Evolutionary conservation across 495 filamentous ascomycete genomes (phyloP).

Genomic region (Lepraria neglecta): DNA sequence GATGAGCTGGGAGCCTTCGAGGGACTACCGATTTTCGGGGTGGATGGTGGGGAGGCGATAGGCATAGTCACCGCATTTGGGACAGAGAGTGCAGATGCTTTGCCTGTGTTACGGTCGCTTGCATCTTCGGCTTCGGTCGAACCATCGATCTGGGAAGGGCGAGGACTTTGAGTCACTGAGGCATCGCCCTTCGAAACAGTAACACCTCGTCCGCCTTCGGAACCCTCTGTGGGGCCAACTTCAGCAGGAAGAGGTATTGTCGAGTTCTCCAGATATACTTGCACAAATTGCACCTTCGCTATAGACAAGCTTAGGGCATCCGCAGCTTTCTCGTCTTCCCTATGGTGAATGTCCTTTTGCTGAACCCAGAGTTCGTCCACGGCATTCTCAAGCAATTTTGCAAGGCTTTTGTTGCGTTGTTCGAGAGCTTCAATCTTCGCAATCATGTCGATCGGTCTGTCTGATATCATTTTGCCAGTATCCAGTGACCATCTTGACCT

Average conservation of each 20-base stretch:
- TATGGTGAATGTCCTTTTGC: slow-evolving; percentile 39
- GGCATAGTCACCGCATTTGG: neutral
- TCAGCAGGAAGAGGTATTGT: slow-evolving; percentile 49
- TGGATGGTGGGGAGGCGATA: slow-evolving; percentile 11
- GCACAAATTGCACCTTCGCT: slow-evolving; percentile 69
- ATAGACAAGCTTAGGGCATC: slow-evolving; percentile 59
- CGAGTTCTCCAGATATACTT: slow-evolving; percentile 65
- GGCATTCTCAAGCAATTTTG: slow-evolving; percentile 63
- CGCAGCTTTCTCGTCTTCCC: slow-evolving; percentile 31
- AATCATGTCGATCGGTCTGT: slow-evolving; percentile 25
- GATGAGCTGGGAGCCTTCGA: slow-evolving; percentile 7
- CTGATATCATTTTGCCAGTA: slow-evolving; percentile 26
- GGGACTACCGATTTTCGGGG: slow-evolving; percentile 22
- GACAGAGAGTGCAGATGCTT: neutral
- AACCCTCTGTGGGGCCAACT: slow-evolving; percentile 3
- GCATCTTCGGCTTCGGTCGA: slow-evolving; percentile 28
- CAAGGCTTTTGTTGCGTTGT: slow-evolving; percentile 65
- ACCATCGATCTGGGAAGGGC: slow-evolving; percentile 22
- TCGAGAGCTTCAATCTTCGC: slow-evolving; percentile 49
- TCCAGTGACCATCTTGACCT: slow-evolving; percentile 32
- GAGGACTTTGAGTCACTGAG: neutral
- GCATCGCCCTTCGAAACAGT: neutral
- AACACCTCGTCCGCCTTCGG: neutral
- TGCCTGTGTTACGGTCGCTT: slow-evolving; percentile 3
- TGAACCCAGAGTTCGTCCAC: slow-evolving; percentile 58